Conservation (phyloP, 768 basidiomycete species). For the Xanthoconium purpureum region DNA sequence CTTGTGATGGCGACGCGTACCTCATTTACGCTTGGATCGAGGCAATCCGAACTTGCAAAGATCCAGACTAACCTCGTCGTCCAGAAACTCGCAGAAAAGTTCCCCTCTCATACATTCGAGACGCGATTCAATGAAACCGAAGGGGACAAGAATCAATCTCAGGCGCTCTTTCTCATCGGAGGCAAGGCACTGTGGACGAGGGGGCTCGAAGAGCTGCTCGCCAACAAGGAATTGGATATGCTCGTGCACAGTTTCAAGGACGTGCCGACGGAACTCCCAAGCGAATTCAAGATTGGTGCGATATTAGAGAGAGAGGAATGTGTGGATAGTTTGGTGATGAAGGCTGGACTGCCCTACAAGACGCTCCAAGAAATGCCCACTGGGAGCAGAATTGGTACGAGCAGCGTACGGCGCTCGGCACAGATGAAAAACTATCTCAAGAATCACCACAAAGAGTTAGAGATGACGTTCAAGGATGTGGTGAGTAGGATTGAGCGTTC, state of each 20-base stretch:
- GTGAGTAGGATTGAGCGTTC: slow-evolving; percentile 47
- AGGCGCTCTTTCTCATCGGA: slow-evolving; percentile 83
- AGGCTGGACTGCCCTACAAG: slow-evolving; percentile 66
- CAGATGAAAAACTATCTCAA: slow-evolving; percentile 82
- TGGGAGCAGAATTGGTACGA: slow-evolving; percentile 92
- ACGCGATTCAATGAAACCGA: slow-evolving; percentile 66
- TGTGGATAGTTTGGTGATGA: slow-evolving; percentile 85
- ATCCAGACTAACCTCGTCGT: slow-evolving; percentile 84
- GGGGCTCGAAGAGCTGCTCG: slow-evolving; percentile 86
- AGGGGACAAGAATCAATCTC: slow-evolving; percentile 88
- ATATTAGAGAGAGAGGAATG: slow-evolving; percentile 87
- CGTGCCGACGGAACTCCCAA: slow-evolving; percentile 83
- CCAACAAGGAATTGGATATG: slow-evolving; percentile 75
- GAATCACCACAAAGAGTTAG: slow-evolving; percentile 27
- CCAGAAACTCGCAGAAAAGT: slow-evolving; percentile 53
- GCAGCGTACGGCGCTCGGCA: slow-evolving; percentile 88
- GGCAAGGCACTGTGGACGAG: slow-evolving; percentile 97
- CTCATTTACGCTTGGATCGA: slow-evolving; percentile 75
- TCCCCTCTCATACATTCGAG: slow-evolving; percentile 49
- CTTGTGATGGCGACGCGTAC: slow-evolving; percentile 30
- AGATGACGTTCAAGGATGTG: slow-evolving; percentile 78
- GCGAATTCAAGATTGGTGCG: slow-evolving; percentile 81
- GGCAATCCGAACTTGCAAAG: slow-evolving; percentile 84
- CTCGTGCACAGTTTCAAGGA: slow-evolving; percentile 93
- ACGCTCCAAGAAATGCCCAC: slow-evolving; percentile 78